A percentile compares a stretch with the other conserved stretches of the same genome.
Conservation (phyloP, 768 basidiomycete genomes). For the Macrolepiota fuliginosa region DNA sequence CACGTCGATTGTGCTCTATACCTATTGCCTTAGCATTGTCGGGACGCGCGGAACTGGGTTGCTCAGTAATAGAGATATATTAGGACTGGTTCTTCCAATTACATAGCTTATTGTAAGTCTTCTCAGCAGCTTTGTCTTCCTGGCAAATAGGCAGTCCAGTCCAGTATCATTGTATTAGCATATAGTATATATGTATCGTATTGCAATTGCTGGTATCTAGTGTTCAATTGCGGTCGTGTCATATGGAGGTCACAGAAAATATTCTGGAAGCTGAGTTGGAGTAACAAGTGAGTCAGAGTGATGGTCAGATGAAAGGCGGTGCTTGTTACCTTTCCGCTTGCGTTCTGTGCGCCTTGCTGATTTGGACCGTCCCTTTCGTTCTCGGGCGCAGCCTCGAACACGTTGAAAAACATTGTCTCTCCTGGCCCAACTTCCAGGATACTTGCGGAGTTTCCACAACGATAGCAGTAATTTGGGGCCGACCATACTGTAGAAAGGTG, state of each 20-base stretch:
- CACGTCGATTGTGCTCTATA: neutral
- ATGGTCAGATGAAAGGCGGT: slow-evolving; percentile 11
- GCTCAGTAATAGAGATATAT: neutral
- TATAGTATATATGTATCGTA: neutral
- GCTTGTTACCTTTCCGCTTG: slow-evolving; percentile 61
- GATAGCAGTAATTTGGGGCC: slow-evolving; percentile 98
- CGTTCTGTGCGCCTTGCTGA: slow-evolving; percentile 73
- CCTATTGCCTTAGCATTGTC: neutral
- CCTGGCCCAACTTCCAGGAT: slow-evolving; percentile 95
- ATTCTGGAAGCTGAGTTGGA: slow-evolving; percentile 66
- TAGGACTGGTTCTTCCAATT: neutral
- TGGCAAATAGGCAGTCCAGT: neutral
- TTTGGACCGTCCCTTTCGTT: slow-evolving; percentile 91
- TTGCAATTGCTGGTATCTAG: slow-evolving; percentile 8
- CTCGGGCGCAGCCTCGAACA: slow-evolving; percentile 98
- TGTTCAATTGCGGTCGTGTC: neutral
- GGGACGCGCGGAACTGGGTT: neutral
- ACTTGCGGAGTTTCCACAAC: slow-evolving; percentile 96
- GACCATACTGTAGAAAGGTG: slow-evolving; percentile 98
- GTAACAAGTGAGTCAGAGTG: slow-evolving; percentile 11
- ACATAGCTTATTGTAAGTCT: neutral
- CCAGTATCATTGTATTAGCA: neutral
- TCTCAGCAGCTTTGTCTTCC: neutral
- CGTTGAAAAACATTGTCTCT: slow-evolving; percentile 89
- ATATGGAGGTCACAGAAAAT: slow-evolving; percentile 51